Evolutionary conservation across 495 filamentous ascomycete genomes (phyloP).

Genomic region (Barbatosphaeria neglecta): DNA sequence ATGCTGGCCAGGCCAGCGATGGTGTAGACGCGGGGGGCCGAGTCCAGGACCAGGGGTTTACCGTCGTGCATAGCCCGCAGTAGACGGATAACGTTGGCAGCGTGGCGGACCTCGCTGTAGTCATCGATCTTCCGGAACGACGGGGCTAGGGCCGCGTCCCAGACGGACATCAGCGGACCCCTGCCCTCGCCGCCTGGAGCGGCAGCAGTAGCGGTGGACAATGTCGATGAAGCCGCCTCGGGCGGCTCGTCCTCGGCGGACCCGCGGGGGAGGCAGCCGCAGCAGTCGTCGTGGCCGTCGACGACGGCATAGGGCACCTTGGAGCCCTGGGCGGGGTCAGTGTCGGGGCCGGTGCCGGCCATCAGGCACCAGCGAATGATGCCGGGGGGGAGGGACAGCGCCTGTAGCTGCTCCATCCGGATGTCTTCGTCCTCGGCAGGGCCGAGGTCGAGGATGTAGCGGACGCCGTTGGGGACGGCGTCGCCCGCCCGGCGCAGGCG

Average conservation of each 20-base stretch:
- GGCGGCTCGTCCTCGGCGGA: background rate
- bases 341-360: too few species aligned
- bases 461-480: background rate
- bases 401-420: background rate
- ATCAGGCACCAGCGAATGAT: background rate
- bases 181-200: too few species aligned
- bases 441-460: background rate
- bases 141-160: background rate
- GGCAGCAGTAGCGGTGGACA: too few species aligned
- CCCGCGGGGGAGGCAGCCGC: background rate
- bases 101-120: slow-evolving; percentile 50
- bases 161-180: too few species aligned
- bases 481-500: background rate
- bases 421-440: background rate
- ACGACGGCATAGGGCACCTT: background rate
- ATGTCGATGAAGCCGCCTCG: too few species aligned
- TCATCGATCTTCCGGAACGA: slow-evolving; percentile 29
- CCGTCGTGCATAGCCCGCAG: slow-evolving; percentile 38
- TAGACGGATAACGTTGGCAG: slow-evolving; percentile 47
- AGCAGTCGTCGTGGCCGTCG: background rate
- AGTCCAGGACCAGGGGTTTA: slow-evolving; percentile 41
- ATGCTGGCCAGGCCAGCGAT: slow-evolving; percentile 47
- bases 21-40: slow-evolving; percentile 53
- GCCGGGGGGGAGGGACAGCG: background rate
- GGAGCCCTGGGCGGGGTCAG: background rate